Evolutionary conservation across 805 yeast genomes (phyloP).

Genomic region (Hanseniaspora thailandica): DNA sequence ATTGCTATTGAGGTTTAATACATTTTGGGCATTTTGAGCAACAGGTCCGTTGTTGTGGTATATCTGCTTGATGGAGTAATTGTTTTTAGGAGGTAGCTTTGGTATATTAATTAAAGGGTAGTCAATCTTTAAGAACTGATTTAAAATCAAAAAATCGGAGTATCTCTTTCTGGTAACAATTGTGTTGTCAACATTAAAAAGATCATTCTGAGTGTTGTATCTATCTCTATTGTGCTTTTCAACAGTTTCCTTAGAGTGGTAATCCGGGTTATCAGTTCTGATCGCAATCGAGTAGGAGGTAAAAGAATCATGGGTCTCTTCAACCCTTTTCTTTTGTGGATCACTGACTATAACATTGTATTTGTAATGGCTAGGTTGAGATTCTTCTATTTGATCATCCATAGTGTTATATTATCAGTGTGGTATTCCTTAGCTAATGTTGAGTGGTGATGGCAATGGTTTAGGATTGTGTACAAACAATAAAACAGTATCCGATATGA

Average conservation of each 20-base stretch:
- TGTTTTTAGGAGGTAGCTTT: conserved; percentile 13
- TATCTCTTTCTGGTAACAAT: conserved; percentile 12
- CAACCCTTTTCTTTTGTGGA: conserved; percentile 8
- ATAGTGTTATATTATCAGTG: background rate
- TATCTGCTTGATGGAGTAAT: conserved; percentile 12
- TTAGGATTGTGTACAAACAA: background rate
- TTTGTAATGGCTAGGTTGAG: background rate
- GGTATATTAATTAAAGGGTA: conserved; percentile 13
- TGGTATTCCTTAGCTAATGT: background rate
- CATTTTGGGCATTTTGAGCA: background rate
- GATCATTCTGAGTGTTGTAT: background rate
- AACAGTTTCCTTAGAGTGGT: background rate
- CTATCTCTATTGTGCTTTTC: background rate
- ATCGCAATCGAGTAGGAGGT: conserved; percentile 6
- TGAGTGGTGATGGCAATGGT: background rate
- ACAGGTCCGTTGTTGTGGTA: background rate
- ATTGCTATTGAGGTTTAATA: background rate
- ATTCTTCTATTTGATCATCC: background rate
- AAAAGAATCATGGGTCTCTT: conserved; percentile 3
- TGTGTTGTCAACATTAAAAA: conserved; percentile 4
- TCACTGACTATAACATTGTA: conserved; percentile 12
- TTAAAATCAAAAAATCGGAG: conserved; percentile 12
- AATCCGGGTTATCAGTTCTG: conserved; percentile 10
- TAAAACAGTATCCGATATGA: no score
- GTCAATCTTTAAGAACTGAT: conserved; percentile 12